Base-by-base conservation (phyloP, 495 filamentous ascomycete species). In the Aspergillus hancockii region DNA sequence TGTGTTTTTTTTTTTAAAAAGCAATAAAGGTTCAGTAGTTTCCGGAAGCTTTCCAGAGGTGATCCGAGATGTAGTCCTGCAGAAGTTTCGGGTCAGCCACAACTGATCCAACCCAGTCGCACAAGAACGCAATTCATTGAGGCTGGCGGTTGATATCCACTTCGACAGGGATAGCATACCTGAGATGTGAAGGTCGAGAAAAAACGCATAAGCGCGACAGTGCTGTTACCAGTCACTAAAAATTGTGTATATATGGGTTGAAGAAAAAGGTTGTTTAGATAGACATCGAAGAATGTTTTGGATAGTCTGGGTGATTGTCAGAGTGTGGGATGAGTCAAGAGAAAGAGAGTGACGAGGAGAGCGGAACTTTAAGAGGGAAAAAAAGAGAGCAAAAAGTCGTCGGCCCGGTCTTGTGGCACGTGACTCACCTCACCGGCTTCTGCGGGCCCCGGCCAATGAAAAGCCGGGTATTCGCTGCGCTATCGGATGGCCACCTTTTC, bases 51-150 rank as follows among this genome's bases (percentile, higher is more conserved):
- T 96, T 96, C 94, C 94, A 98, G 81, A 98, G 87, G 82, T 98
- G 94, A 85, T 97, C 93, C 89, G 91, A 96, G 82, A 96, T 90
- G 82, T 96, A 96, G 84, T 96, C 91, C 91, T 94, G 70, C 54
- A 62, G 57, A 41, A 61, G 16, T 22, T 7, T 3, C 43, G 5
- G 30, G 34, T 54, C 34, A 54, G 51, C 18, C 22, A 1, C 21
- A 36, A 51, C 30, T 51, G 49, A 31, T 51, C 25, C 49, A 51
- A 16, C 3, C 6, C 21, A 30, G n/a, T 50, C 31, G 13, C 8
- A 8, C 47, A 28, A 13, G 61, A 51, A 64, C 57, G 51, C 57
- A 49, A 49, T 31, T 16, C 16, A 34, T 49, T 38, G n/a, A 36
- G 25, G 49, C 43, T 55, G 38, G 50, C 19, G 34, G 32, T 34